Base-by-base conservation (phyloP, 1,284 basidiomycete genomes). In the Boletus smithii region DNA sequence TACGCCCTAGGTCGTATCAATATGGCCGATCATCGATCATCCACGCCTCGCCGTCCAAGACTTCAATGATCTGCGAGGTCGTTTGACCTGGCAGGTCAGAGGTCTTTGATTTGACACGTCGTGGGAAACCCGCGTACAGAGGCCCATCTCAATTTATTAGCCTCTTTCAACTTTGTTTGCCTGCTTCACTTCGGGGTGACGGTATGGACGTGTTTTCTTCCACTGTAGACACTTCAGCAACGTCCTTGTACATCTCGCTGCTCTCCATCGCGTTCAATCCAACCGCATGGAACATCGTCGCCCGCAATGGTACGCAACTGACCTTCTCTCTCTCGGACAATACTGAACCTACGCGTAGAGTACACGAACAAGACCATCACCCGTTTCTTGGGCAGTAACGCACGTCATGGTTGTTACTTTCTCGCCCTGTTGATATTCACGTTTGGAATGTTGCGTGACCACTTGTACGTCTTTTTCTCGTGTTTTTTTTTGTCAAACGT, bases 251-350 rank as follows among this genome's bases (percentile, higher is more conserved):
- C 63, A 54, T 88, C 20, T 82, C 83, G 1, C 55, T 88, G 14
- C 71, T 76, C 1, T 68, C 84, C 48, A 87, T 93, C 42, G 63
- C 80, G 13, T 95, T 97, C 75, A 97, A 97, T 63, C 95, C 95
- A 0, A 81, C 84, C 2, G 95, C 90, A 58, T 98, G 95, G 95
- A 98, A 98, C 70, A 84, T 94, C 52, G 83, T 95, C 29, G 95
- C 95, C 22, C 85, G 85, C 50, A 93, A 95, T 73, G 95, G 94
- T 94, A 43, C 6, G 34, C 26, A n/a, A 13, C 26, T n/a, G 16
- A 49, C 48, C 78, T 72, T 8, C 2, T 9, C 17, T 9, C 8
- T 29, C 8, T n/a, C n/a, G n/a, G n/a, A n/a, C n/a, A n/a, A n/a
- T n/a, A n/a, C n/a, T n/a, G n/a, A n/a, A n/a, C n/a, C n/a, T n/a